Evolutionary conservation across 495 filamentous ascomycete genomes (phyloP).

Genomic region (Talaromyces borbonicus): DNA sequence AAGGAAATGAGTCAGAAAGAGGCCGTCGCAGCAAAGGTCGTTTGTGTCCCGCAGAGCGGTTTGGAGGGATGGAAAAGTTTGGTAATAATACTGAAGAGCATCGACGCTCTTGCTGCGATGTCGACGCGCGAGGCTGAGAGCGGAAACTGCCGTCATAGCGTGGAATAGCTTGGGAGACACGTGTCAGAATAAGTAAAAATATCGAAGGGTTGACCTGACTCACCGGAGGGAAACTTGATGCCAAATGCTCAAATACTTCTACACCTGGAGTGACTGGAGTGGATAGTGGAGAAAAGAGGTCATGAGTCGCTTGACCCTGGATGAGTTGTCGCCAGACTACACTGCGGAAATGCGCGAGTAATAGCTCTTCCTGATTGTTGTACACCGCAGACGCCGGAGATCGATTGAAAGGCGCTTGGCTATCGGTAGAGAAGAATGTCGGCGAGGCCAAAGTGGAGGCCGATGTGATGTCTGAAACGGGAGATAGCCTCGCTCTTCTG

Average conservation of each 20-base stretch:
- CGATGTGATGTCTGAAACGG: slow-evolving; percentile 14
- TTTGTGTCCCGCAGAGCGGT: slow-evolving; percentile 32
- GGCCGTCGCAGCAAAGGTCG: slow-evolving; percentile 46
- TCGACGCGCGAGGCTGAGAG: slow-evolving; percentile 43
- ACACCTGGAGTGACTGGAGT: slow-evolving; percentile 14
- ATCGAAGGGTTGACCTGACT: slow-evolving; percentile 10
- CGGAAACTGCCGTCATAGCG: slow-evolving; percentile 52
- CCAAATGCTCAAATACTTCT: slow-evolving; percentile 40
- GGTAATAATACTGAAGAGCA: slow-evolving; percentile 47
- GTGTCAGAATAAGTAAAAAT: slow-evolving; percentile 7
- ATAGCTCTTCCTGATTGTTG: slow-evolving; percentile 21
- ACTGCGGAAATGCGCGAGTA: slow-evolving; percentile 36
- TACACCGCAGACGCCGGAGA: slow-evolving; percentile 14
- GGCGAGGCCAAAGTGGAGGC: slow-evolving; percentile 15
- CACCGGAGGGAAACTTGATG: slow-evolving; percentile 42
- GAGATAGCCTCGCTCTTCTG: slow-evolving; percentile 23
- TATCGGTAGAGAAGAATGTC: slow-evolving; percentile 14
- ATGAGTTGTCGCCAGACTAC: slow-evolving; percentile 33
- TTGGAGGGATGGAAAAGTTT: slow-evolving; percentile 41
- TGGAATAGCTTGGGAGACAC: slow-evolving; percentile 37
- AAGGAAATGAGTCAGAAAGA: slow-evolving; percentile 51
- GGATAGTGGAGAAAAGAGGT: slow-evolving; percentile 3
- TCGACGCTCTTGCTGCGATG: slow-evolving; percentile 34
- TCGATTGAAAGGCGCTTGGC: slow-evolving; percentile 1
- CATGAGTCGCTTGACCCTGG: slow-evolving; percentile 8